Evolutionary conservation across 2,329 filamentous ascomycete genomes (phyloP), one percentile per base, ranked within the genome.

Genomic region (Colletotrichum musicola): DNA sequence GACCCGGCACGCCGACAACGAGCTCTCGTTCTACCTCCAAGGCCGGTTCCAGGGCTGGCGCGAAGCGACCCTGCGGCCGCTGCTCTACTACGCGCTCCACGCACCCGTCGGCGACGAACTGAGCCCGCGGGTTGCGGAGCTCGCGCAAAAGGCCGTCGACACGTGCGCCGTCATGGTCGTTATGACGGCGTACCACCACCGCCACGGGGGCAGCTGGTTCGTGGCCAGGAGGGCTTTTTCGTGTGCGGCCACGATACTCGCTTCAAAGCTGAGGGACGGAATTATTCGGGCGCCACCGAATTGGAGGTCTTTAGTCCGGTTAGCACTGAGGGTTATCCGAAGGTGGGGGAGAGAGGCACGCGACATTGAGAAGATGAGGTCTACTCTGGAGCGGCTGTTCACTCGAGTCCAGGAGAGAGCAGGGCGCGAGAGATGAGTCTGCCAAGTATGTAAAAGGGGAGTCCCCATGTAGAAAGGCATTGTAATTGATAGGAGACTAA

Each of bases 121-220:
- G 4, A 35, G 10, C 1, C 1, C 10, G 1, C 53, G 57, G 12
- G 68, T 56, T 2, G 49, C 46, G 14, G 56, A 69, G 4, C 62
- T 72, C 30, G 71, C 69, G 27, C 61, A 66, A n/a, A 50, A 51
- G 20, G 60, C 64, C 1, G 51, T 71, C 50, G 22, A 62, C 1
- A 62, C 67, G 13, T 72, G 69, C 59, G 42, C 54, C n/a, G 55
- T 38, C 25, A 53, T 60, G 44, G 46, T 72, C 4, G 49, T 56
- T 35, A 57, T 47, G 40, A 61, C 50, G 2, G 62, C 67, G n/a
- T 40, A 53, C 22, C 64, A 71, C 47, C 64, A 62, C 18, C 68
- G 69, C 12, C 68, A 72, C 60, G 64, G 69, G 7, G 65, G 69
- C 22, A 69, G 51, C 14, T 71, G 71, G 71, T 62, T 72, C 47